Conservation (phyloP, 345 rosid genomes). For the Angophora floribunda region DNA sequence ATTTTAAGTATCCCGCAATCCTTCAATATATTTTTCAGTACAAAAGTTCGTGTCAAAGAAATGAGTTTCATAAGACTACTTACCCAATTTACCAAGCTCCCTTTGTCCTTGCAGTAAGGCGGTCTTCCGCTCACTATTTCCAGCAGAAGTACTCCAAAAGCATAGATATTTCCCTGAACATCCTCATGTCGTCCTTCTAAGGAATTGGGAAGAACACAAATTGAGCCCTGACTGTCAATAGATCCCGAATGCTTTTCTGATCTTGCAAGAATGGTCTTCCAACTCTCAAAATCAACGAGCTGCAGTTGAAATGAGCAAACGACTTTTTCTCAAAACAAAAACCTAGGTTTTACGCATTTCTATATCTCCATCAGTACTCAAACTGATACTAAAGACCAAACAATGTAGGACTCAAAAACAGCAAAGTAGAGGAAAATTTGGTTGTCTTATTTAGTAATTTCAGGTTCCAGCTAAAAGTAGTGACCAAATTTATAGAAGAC, state of each 20-base stretch:
- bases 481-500: neutral
- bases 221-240: constrained; percentile 61
- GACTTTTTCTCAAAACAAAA: neutral
- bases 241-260: constrained; percentile 78
- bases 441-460: neutral
- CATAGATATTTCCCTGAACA: constrained; percentile 74
- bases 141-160: constrained; percentile 81
- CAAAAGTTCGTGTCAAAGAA: neutral
- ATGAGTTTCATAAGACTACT: constrained; percentile 1
- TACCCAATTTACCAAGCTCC: constrained; percentile 91
- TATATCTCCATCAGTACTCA: neutral
- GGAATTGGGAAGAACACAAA: constrained; percentile 72
- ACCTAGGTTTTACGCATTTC: neutral
- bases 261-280: constrained; percentile 90
- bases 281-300: constrained; percentile 96
- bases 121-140: constrained; percentile 94
- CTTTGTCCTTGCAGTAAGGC: constrained; percentile 77
- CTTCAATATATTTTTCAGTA: neutral
- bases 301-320: constrained; percentile 11
- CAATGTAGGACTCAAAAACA: neutral
- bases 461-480: neutral
- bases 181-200: constrained; percentile 71
- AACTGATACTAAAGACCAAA: neutral
- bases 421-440: neutral
- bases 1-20: neutral